A percentile compares a stretch with the other conserved stretches of the same genome.
phyloP scores from a whole-genome alignment of 2,329 filamentous ascomycete genomes.

The Cladosporium austrohemisphaericum region DNA sequence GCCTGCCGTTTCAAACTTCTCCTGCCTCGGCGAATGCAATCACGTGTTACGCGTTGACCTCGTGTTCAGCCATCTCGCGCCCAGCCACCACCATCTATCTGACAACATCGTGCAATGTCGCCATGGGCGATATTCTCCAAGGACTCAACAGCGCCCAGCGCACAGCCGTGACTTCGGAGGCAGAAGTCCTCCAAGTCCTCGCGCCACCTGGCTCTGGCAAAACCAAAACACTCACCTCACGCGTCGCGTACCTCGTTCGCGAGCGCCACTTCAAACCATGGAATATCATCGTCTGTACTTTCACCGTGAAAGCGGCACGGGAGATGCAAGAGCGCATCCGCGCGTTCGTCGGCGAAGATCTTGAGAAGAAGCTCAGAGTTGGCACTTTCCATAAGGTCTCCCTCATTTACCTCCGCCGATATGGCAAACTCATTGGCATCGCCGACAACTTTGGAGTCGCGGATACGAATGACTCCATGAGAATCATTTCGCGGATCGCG shows the following conservation, averaged over 20 bases:
- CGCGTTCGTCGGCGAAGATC: conserved; percentile 70
- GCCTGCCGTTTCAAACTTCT: too few species aligned
- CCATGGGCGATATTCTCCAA: conserved; percentile 54
- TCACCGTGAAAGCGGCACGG: conserved; percentile 88
- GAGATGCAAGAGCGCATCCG: conserved; percentile 92
- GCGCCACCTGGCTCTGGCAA: conserved; percentile 73
- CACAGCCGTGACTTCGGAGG: conserved; percentile 60
- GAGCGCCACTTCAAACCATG: conserved; percentile 69
- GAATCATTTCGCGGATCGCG: conserved; percentile 77
- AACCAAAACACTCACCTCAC: conserved; percentile 89
- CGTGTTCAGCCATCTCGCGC: neutral
- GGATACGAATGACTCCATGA: conserved; percentile 73
- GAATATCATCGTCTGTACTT: conserved; percentile 92
- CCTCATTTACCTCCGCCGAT: conserved; percentile 74
- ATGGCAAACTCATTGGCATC: conserved; percentile 80
- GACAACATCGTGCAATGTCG: neutral
- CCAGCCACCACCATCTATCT: neutral
- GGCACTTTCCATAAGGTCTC: conserved; percentile 96
- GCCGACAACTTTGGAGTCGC: conserved; percentile 84
- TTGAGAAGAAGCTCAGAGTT: conserved; percentile 73
- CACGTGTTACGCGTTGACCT: neutral
- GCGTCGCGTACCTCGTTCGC: conserved; percentile 82
- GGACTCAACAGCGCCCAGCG: conserved; percentile 64
- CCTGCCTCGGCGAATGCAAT: too few species aligned
- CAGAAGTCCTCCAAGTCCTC: conserved; percentile 58